Conservation (phyloP, 2,329 filamentous ascomycete species). For the Aspergillus sp. region DNA sequence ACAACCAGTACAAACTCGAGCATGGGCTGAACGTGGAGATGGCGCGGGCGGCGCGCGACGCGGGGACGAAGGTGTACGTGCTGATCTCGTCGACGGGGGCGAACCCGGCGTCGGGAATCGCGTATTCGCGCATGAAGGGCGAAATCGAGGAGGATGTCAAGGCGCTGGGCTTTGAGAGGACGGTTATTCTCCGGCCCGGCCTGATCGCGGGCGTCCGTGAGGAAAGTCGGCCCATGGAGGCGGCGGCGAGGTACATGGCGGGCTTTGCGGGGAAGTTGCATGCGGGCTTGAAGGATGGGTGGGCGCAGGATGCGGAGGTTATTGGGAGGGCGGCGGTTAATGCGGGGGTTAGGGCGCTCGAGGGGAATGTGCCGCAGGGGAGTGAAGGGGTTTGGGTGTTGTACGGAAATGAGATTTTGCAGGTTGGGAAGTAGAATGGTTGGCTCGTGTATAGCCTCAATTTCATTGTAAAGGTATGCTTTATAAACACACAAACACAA, state of each 20-base stretch:
- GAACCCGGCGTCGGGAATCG: conserved; percentile 45
- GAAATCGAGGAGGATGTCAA: conserved; percentile 73
- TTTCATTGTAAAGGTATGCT: background rate
- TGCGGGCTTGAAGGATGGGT: conserved; percentile 49
- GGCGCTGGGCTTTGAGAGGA: conserved; percentile 64
- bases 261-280: conserved; percentile 46
- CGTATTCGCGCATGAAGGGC: conserved; percentile 66
- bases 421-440: conserved; percentile 12
- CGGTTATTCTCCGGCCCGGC: conserved; percentile 65
- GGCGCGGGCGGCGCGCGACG: conserved; percentile 62
- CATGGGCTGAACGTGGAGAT: conserved; percentile 75
- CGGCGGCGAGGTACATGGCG: conserved; percentile 47
- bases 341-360: conserved; percentile 30
- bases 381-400: conserved; percentile 34
- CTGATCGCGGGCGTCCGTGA: conserved; percentile 64
- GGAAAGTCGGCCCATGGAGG: conserved; percentile 51
- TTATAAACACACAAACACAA: too few species aligned
- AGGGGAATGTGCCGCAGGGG: conserved; percentile 29
- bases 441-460: background rate
- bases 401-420: conserved; percentile 29
- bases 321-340: conserved; percentile 45
- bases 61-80: conserved; percentile 65
- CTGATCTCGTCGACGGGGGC: conserved; percentile 55
- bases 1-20: conserved; percentile 78
- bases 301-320: conserved; percentile 65